These are phyloP conservation scores for Stagonosporopsis chrysanthemi DNA, from an alignment of 2,329 filamentous ascomycete species.

Conservation along the genomic window DNA sequence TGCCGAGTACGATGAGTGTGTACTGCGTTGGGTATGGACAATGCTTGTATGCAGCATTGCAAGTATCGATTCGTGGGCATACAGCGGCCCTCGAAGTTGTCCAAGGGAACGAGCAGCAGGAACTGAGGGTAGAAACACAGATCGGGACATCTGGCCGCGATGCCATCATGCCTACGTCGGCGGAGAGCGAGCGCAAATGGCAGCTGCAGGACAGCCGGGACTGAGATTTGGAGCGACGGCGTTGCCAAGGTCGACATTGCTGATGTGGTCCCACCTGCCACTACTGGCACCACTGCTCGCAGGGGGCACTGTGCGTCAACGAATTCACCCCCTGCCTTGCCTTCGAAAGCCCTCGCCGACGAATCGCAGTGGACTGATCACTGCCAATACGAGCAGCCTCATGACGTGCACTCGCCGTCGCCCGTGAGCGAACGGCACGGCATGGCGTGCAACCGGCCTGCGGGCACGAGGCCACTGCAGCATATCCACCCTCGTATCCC, in stretches of 20 bases:
- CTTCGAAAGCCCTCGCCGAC: conserved; percentile 5
- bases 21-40: conserved; percentile 14
- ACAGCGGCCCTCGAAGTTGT: conserved; percentile 2
- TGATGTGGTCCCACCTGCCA: conserved; percentile 10
- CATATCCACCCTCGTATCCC: conserved; percentile 19
- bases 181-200: conserved; percentile 6
- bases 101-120: not conserved
- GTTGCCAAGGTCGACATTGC: conserved; percentile 8
- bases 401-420: conserved; percentile 37
- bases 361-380: conserved; percentile 32
- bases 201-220: conserved; percentile 1
- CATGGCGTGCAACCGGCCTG: conserved; percentile 19
- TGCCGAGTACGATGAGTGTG: conserved; percentile 16
- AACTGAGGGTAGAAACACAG: not conserved
- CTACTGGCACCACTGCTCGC: conserved; percentile 2
- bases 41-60: conserved; percentile 8
- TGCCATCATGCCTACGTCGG: conserved; percentile 21
- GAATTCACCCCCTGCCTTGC: conserved; percentile 10
- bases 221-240: conserved; percentile 21
- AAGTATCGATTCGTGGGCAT: conserved; percentile 13
- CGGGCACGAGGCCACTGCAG: conserved; percentile 9
- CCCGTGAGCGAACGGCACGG: conserved; percentile 15
- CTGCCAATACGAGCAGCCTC: conserved; percentile 35
- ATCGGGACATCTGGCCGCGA: conserved; percentile 9
- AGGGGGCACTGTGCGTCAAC: conserved; percentile 6